Percentiles rank a stretch among this genome's conserved stretches.
Evolutionary conservation across 208 protist species (phyloP).

Genomic region (Crithidia expoeki): DNA sequence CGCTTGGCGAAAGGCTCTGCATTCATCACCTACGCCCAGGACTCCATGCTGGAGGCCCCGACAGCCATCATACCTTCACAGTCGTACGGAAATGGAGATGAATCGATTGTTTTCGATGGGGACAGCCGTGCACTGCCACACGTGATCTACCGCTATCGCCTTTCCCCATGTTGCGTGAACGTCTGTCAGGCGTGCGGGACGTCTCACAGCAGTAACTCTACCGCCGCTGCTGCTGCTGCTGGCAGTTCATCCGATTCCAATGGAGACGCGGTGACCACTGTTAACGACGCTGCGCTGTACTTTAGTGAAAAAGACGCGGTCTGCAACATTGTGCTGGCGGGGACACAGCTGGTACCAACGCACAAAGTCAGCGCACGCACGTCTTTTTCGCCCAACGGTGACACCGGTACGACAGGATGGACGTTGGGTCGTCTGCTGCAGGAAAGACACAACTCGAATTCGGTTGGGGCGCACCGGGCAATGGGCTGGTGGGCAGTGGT

Average conservation of each 20-base stretch:
- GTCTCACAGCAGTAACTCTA: too few relatives aligned
- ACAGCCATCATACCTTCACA: background rate
- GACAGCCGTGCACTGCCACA: conserved; percentile 45
- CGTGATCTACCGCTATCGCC: conserved; percentile 68
- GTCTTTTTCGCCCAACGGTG: background rate
- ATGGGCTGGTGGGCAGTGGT: conserved; percentile 34
- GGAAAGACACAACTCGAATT: background rate
- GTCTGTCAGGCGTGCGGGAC: conserved; percentile 16
- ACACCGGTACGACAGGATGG: conserved; percentile 4
- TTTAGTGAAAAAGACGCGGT: conserved; percentile 25
- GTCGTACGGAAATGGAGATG: too few relatives aligned
- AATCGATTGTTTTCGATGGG: too few relatives aligned
- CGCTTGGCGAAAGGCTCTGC: conserved; percentile 12
- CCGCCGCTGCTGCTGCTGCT: background rate
- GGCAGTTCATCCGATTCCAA: too few relatives aligned
- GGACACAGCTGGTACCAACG: conserved; percentile 23
- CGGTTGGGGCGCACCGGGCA: background rate
- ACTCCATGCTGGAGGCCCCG: background rate
- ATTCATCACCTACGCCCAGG: conserved; percentile 8
- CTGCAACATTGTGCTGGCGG: conserved; percentile 25
- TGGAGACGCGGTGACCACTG: conserved; percentile 16
- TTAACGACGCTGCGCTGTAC: conserved; percentile 30
- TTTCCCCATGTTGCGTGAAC: conserved; percentile 38
- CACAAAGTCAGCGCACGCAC: background rate
- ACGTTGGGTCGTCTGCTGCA: conserved; percentile 16